Base-by-base conservation (phyloP, 2,329 filamentous ascomycete species). In the Stagonosporopsis cucurbitacearum region DNA sequence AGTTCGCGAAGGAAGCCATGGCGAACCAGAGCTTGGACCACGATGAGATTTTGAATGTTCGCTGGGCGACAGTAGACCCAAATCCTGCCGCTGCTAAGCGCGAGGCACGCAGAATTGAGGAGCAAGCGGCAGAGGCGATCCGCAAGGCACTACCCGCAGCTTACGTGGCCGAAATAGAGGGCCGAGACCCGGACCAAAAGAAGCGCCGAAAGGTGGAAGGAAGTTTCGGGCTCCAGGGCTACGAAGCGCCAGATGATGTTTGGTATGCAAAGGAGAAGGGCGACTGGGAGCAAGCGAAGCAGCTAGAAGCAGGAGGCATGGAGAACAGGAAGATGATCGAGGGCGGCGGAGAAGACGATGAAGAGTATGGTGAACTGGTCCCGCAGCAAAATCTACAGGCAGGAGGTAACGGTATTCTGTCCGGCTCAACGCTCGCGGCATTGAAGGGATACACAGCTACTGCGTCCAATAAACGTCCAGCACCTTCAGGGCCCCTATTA, bases 61-160 rank as follows among this genome's bases (percentile, higher is more conserved):
- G 96, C 60, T 99, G 95, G 95, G 95, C 95, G 37, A 99, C 95
- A 0, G 90, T 92, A 6, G 95, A 99, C 72, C 95, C 95, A 1
- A 99, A 99, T 66, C 95, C 95, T 0, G 88, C 95, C 81, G 92
- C 94, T 2, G 92, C 96, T 75, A 96, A 96, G 62, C 85, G 96
- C 57, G 95, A 99, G 77, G 94, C 90, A 2, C 84, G 89, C 35
- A 84, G 89, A 36, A 89, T 99, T 57, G 95, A 99, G 73, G 95
- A 99, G 72, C 95, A 99, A 75, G 95, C 95, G 2, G 95, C 95
- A 0, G 95, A 97, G 69, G 96, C 95, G 1, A 92, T 99, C 54
- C 82, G 95, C 17, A 84, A 90, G 62, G 94, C 95, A 0, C 80
- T 99, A 4, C 95, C 95, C 0, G 92, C 89, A 0, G 91, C 92